Evolutionary conservation across 768 basidiomycete genomes (phyloP), one percentile per base, ranked within the genome.

Genomic region (Suillus variegatus): DNA sequence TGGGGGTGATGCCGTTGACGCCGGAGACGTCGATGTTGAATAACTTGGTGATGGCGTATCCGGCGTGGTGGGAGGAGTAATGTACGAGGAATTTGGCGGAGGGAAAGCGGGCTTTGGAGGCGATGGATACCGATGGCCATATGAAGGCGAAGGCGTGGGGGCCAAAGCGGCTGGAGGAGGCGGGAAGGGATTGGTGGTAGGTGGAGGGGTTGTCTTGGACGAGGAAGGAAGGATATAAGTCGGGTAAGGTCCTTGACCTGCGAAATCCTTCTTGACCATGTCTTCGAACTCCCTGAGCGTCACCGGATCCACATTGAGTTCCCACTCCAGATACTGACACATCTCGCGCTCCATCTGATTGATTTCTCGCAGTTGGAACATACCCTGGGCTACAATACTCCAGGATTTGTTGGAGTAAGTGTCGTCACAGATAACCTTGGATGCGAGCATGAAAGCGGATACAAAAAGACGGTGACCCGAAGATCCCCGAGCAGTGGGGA

Each of bases 351-450:
- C 90, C 89, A 91, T 91, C 80, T 92, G 90, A 76, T 92, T 92
- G 72, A 92, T 88, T 80, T 92, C 91, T 40, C 86, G 81, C 0
- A 92, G 74, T 4, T 82, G 84, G 71, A 95, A 96, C 86, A 94
- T 90, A 36, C 87, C 89, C 76, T 95, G 93, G 0, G 92, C 94
- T 47, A 96, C 94, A 54, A 95, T 91, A 6, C 87, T 86, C 94
- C 94, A 96, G 0, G 91, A 92, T 74, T 94, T 94, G 84, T 95
- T 95, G 18, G 91, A 93, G 75, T 95, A 96, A 0, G 93, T 95
- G 71, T 95, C 94, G 80, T 96, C 94, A 78, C 94, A 95, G 58
- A 94, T 91, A n/a, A 95, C 91, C 73, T 89, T 89, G 3, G 82
- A 84, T 0, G 88, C 82, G 69, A 90, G 86, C 90, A 91, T 91